Evolutionary conservation across 306 rosid species (phyloP), one percentile per base, ranked within the genome.

Genomic region (Ochetophila trinervis): DNA sequence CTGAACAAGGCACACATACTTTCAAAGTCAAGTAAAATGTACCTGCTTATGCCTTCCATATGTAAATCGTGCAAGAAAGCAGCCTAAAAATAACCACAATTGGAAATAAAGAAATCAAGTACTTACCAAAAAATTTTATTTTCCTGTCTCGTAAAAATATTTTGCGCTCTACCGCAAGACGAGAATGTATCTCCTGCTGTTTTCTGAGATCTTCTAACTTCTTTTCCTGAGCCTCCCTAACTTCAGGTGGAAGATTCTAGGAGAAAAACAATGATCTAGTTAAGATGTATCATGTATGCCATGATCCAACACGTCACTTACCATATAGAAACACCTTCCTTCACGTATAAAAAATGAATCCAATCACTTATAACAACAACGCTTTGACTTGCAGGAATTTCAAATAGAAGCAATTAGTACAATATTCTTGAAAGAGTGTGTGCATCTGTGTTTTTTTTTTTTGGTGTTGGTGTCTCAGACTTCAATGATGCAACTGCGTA

Each of bases 171-270:
- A 82, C 86, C 2, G 97, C 96, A 11, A 93, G 85, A 44, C 88
- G 97, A 27, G 82, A 72, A 53, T 93, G 99, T 79, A 90, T 78
- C 75, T 93, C 99, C 67, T 90, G 99, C 83, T 93, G 99, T 71
- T 84, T 88, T 85, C 80, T 86, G 64, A 93, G 86, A 14, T 74
- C 94, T 60, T 83, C 91, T 56, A 93, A 54, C 85, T 93, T 93
- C 76, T 84, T 81, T 47, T 84, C 83, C 72, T 93, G 98, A 12
- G 83, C 98, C 30, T 80, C 88, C 76, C 87, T 77, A 58, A 84
- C 83, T 65, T 83, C 97, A 19, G 84, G 73, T 9, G 90, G 94
- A 72, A 93, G 70, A 79, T 73, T 79, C 99, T 93, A 45, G 35
- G 6, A 42, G 32, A 40, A 37, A 51, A 17, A 34, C 2, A 68